Percentiles rank a stretch among this genome's conserved stretches.
Evolutionary conservation across 2,329 filamentous ascomycete species (phyloP).

Genomic region (Gyromitra esculenta): DNA sequence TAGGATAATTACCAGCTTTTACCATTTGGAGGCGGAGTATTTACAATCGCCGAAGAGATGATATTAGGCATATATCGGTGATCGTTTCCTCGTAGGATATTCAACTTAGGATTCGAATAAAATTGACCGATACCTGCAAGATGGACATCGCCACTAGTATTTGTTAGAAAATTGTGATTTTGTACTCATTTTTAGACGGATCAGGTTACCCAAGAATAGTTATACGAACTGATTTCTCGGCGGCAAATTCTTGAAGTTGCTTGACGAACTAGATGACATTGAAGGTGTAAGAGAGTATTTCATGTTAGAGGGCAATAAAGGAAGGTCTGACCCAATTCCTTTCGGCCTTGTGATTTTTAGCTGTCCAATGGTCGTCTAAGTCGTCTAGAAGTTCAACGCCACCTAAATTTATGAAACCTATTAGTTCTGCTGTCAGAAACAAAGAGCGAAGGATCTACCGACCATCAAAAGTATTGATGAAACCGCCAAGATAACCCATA

Average conservation of each 20-base stretch:
- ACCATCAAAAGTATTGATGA: conserved; percentile 89
- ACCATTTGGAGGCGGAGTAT: conserved; percentile 85
- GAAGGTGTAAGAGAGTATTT: not conserved
- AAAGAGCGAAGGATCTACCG: not conserved
- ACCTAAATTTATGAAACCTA: conserved; percentile 28
- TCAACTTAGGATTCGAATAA: conserved; percentile 86
- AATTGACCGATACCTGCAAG: conserved; percentile 93
- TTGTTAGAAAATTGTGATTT: conserved; percentile 16
- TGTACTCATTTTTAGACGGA: conserved; percentile 6
- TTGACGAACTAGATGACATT: conserved; percentile 66
- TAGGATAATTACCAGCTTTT: conserved; percentile 55
- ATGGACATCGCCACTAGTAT: conserved; percentile 87
- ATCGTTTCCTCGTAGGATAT: conserved; percentile 86
- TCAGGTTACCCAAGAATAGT: conserved; percentile 77
- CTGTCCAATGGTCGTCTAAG: conserved; percentile 96
- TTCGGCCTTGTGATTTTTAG: conserved; percentile 91
- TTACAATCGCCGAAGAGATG: conserved; percentile 92
- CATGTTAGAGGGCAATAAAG: not conserved
- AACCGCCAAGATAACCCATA: conserved; percentile 78
- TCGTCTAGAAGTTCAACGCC: conserved; percentile 92
- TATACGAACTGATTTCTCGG: conserved; percentile 88
- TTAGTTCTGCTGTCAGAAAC: not conserved
- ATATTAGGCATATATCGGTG: conserved; percentile 97
- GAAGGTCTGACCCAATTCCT: conserved; percentile 72
- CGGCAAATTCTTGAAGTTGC: conserved; percentile 90